Conservation (phyloP, 768 basidiomycete species). For the Psilocybe sp. region DNA sequence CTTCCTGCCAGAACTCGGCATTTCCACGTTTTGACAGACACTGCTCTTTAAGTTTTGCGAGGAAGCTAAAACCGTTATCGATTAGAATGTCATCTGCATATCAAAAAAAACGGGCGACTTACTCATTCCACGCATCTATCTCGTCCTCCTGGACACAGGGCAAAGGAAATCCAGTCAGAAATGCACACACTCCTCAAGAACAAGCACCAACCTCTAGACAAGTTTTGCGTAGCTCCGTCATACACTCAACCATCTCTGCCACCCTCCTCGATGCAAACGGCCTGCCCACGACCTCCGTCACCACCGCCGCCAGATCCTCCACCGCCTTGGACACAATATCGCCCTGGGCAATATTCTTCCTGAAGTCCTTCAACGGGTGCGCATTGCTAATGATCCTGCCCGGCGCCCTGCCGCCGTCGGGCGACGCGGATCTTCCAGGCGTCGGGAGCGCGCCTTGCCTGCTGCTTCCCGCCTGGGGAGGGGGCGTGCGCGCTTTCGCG, state of each 20-base stretch:
- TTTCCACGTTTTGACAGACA: conserved; percentile 61
- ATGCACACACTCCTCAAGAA: not conserved
- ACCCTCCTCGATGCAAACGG: conserved; percentile 72
- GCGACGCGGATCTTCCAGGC: conserved; percentile 49
- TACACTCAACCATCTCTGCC: conserved; percentile 70
- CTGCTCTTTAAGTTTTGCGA: conserved; percentile 52
- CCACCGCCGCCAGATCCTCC: conserved; percentile 70
- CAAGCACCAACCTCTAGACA: conserved; percentile 53
- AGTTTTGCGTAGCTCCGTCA: conserved; percentile 63
- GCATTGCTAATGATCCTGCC: conserved; percentile 77
- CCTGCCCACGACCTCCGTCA: conserved; percentile 63
- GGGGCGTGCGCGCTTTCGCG: conserved; percentile 19
- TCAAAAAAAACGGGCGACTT: conserved; percentile 19
- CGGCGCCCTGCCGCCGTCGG: conserved; percentile 46
- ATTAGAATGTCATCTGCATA: not conserved
- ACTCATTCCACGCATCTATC: conserved; percentile 80
- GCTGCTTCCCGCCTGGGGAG: conserved; percentile 10
- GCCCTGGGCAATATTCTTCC: conserved; percentile 62
- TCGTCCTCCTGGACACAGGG: conserved; percentile 63
- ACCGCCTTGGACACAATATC: conserved; percentile 86
- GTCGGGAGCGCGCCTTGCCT: conserved; percentile 40
- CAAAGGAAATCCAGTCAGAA: not conserved
- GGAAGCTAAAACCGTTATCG: conserved; percentile 43
- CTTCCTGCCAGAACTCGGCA: conserved; percentile 60
- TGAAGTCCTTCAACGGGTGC: conserved; percentile 76